A percentile compares a stretch with the other conserved stretches of the same genome.
Evolutionary conservation across 176 grass and related monocot genomes (phyloP).

Genomic region (Aegilops tauschii): DNA sequence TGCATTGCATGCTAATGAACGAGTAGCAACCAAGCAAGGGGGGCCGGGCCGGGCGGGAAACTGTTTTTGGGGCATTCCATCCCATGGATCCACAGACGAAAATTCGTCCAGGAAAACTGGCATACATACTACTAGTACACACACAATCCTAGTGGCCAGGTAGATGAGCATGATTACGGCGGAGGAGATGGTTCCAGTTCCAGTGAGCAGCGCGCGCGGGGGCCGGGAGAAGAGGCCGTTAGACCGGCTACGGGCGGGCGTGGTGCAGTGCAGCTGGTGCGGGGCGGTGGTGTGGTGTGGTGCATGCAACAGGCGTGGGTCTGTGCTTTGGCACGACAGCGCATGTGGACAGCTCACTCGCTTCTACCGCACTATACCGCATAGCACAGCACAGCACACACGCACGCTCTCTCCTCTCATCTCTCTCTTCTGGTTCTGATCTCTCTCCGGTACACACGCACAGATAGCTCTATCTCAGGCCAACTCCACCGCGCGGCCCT

Average conservation of each 20-base stretch:
- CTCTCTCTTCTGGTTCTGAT: too few species aligned
- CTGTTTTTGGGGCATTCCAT: background rate
- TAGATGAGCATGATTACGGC: background rate
- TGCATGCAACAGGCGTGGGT: slow-evolving; percentile 28
- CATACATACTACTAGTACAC: background rate
- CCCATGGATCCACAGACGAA: background rate
- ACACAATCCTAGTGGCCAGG: background rate
- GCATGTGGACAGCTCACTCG: slow-evolving; percentile 43
- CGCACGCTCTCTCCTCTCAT: background rate
- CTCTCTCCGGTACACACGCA: background rate
- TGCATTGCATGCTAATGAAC: too few species aligned
- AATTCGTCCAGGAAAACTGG: background rate
- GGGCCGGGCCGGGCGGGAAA: too few species aligned
- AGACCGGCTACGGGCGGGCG: background rate
- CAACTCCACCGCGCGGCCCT: too few species aligned
- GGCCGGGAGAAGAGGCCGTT: slow-evolving; percentile 8
- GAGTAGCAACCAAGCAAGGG: too few species aligned
- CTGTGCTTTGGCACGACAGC: slow-evolving; percentile 23
- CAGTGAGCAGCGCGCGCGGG: background rate
- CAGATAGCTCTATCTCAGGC: background rate
- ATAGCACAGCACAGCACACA: background rate
- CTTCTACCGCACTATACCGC: slow-evolving; percentile 24
- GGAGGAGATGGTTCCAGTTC: background rate
- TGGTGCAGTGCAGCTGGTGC: slow-evolving; percentile 9
- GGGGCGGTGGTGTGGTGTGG: background rate